Conservation (phyloP, 495 filamentous ascomycete species). For the Neurospora tetraspora region DNA sequence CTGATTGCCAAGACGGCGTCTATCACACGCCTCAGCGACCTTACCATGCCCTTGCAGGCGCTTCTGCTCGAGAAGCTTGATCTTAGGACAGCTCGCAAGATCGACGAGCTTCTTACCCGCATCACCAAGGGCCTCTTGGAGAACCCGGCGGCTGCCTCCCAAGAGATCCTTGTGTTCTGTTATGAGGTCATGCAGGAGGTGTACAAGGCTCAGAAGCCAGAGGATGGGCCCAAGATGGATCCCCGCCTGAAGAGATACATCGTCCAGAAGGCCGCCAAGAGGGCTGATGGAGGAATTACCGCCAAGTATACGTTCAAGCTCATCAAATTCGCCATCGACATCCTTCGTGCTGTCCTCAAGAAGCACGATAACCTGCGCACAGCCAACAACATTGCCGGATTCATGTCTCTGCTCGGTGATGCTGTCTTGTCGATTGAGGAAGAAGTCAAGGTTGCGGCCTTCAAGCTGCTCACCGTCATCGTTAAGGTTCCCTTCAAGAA, state of each 20-base stretch:
- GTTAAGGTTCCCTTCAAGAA: constrained; percentile 74
- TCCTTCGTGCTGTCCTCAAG: constrained; percentile 68
- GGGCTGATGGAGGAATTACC: constrained; percentile 52
- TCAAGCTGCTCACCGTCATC: constrained; percentile 74
- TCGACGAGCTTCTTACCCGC: constrained; percentile 80
- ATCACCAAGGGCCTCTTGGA: constrained; percentile 72
- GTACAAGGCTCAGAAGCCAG: constrained; percentile 48
- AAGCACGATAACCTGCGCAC: constrained; percentile 75
- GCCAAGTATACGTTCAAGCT: constrained; percentile 76
- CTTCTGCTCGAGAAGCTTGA: constrained; percentile 76
- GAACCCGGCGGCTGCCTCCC: constrained; percentile 64
- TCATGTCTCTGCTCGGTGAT: constrained; percentile 82
- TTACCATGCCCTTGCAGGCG: constrained; percentile 65
- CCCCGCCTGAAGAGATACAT: constrained; percentile 61
- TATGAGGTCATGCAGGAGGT: constrained; percentile 86
- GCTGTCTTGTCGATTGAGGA: constrained; percentile 72
- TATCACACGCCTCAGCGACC: constrained; percentile 57
- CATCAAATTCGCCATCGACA: constrained; percentile 73
- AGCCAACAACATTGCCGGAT: constrained; percentile 65
- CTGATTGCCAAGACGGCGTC: constrained; percentile 73
- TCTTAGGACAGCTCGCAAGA: constrained; percentile 66
- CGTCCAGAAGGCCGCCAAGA: constrained; percentile 62
- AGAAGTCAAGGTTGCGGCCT: constrained; percentile 76
- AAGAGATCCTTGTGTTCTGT: constrained; percentile 79
- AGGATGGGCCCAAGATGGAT: constrained; percentile 38